Conservation (phyloP, 2,329 filamentous ascomycete genomes). For the Spiromastix sp. region DNA sequence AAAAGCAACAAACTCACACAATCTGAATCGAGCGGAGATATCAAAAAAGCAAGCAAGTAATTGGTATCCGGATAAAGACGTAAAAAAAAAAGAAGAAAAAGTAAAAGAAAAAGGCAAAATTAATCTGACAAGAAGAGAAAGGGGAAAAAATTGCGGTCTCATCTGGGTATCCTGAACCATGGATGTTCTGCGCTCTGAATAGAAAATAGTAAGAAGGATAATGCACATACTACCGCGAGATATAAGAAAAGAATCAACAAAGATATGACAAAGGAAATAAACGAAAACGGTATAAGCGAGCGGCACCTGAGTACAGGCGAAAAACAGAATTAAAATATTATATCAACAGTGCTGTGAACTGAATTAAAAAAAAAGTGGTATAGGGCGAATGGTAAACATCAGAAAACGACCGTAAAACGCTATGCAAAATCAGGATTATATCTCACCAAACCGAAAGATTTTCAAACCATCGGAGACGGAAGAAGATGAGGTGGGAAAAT, state of each 20-base stretch:
- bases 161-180: neutral
- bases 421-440: neutral
- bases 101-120: constrained; percentile 7
- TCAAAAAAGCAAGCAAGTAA: constrained; percentile 3
- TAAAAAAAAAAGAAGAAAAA: constrained; percentile 13
- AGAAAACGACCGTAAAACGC: constrained; percentile 6
- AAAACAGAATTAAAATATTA: neutral
- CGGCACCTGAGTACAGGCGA: constrained; percentile 13
- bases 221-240: neutral
- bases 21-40: neutral
- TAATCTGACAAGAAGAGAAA: constrained; percentile 2
- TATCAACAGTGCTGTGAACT: constrained; percentile 19
- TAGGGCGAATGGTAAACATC: constrained; percentile 1
- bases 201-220: neutral
- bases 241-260: neutral
- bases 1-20: neutral
- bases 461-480: neutral
- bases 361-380: constrained; percentile 4
- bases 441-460: neutral
- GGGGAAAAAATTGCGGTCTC: constrained; percentile 2
- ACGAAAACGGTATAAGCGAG: constrained; percentile 26
- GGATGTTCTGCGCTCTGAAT: neutral
- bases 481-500: neutral
- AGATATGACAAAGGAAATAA: constrained; percentile 10
- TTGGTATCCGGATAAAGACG: constrained; percentile 10